Evolutionary conservation across 352 stramenopile species (phyloP).

Genomic region (Phytophthora meadii): DNA sequence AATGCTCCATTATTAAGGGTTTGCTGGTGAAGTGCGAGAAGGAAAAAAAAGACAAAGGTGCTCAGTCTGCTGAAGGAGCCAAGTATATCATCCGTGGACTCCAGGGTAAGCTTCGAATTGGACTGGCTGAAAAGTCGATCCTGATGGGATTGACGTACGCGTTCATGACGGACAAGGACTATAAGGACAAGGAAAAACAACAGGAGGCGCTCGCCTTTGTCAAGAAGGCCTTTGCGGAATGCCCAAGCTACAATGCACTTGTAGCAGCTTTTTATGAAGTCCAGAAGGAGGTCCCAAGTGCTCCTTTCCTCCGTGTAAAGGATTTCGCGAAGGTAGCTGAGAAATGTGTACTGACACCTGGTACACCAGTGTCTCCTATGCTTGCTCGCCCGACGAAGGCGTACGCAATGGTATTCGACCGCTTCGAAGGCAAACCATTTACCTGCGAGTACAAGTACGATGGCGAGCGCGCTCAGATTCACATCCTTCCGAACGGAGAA

Average conservation of each 20-base stretch:
- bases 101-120: constrained; percentile 98
- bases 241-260: constrained; percentile 96
- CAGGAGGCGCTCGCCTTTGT: constrained; percentile 92
- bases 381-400: constrained; percentile 98
- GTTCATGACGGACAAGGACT: constrained; percentile 90
- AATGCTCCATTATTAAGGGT: constrained; percentile 97
- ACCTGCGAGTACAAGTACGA: constrained; percentile 99
- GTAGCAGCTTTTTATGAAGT: constrained; percentile 88
- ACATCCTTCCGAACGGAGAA: constrained; percentile 89
- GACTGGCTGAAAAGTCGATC: constrained; percentile 97
- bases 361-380: constrained; percentile 99
- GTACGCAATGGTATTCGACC: constrained; percentile 96
- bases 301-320: constrained; percentile 55
- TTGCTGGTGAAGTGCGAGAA: constrained; percentile 95
- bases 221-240: constrained; percentile 98
- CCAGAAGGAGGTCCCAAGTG: constrained; percentile 46
- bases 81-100: constrained; percentile 99
- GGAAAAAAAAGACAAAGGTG: constrained; percentile 68
- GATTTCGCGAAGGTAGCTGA: constrained; percentile 69
- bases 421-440: constrained; percentile 95
- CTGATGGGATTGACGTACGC: constrained; percentile 97
- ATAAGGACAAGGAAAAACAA: constrained; percentile 85
- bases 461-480: constrained; percentile 97
- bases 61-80: constrained; percentile 83
- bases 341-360: constrained; percentile 93